Conservation (phyloP, 148 eudicot species). For the Drosera capensis region DNA sequence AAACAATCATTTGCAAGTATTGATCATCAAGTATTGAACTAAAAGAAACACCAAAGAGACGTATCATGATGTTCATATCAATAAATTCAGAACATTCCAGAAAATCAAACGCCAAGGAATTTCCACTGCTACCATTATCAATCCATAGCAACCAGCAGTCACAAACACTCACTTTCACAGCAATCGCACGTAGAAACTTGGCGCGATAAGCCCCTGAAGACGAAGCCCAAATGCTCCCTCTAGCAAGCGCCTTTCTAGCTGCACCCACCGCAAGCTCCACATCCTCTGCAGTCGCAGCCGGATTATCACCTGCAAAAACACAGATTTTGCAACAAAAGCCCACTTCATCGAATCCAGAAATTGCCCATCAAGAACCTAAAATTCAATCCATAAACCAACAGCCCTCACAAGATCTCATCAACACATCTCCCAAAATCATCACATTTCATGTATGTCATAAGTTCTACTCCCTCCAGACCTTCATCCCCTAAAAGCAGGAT, state of each 20-base stretch:
- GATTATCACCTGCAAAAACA: conserved; percentile 54
- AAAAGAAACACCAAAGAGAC: too few relatives aligned
- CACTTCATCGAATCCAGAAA: background rate
- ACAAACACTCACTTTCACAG: conserved; percentile 40
- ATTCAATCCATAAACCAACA: background rate
- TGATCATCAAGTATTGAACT: too few relatives aligned
- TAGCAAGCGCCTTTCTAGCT: conserved; percentile 56
- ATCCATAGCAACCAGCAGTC: background rate
- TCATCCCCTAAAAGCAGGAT: too few relatives aligned
- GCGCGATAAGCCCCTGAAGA: conserved; percentile 91
- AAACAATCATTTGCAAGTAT: too few relatives aligned
- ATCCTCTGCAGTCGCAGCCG: conserved; percentile 90
- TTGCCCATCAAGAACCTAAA: background rate
- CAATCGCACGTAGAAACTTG: conserved; percentile 86
- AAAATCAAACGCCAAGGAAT: too few relatives aligned
- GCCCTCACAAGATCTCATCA: background rate
- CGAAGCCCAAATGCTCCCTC: conserved; percentile 63
- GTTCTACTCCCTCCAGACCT: background rate
- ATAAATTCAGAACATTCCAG: too few relatives aligned
- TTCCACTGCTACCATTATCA: too few relatives aligned
- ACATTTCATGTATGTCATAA: background rate
- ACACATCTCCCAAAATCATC: background rate
- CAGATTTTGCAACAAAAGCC: background rate
- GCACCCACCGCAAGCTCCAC: conserved; percentile 82
- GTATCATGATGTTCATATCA: too few relatives aligned